A percentile compares a stretch with the other conserved stretches of the same genome.
phyloP scores from a whole-genome alignment of 2,329 filamentous ascomycete genomes.

The Chaetomiaceae sp. region DNA sequence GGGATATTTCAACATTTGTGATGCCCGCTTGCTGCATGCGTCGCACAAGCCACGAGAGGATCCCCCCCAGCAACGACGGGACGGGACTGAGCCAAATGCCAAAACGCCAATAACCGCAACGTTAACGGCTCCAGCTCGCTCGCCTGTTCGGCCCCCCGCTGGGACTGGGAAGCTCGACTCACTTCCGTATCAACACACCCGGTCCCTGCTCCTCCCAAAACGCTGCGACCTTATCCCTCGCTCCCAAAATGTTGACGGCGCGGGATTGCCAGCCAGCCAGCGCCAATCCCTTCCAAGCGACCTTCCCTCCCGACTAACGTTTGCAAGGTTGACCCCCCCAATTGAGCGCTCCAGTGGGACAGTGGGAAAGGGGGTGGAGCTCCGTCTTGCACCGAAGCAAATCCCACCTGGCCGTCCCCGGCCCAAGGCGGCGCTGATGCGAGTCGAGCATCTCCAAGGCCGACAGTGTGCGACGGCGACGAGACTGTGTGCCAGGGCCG shows the following conservation, averaged over 20 bases:
- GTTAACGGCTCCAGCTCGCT: too few species aligned
- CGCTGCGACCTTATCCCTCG: conserved; percentile 9
- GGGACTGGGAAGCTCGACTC: conserved; percentile 20
- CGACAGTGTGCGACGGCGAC: conserved; percentile 8
- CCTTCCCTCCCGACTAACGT: conserved; percentile 11
- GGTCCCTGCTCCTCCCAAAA: conserved; percentile 18
- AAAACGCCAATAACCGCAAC: too few species aligned
- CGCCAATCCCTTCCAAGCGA: conserved; percentile 13
- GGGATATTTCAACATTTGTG: conserved; percentile 27
- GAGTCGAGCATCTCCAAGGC: conserved; percentile 14
- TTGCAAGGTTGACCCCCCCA: conserved; percentile 12
- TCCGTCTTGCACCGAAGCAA: conserved; percentile 2
- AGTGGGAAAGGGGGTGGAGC: conserved; percentile 12
- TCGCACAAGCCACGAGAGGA: too few species aligned
- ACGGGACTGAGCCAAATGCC: too few species aligned
- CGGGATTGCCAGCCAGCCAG: conserved; percentile 16
- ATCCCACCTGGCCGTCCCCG: conserved; percentile 5
- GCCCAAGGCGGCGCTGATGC: conserved; percentile 8
- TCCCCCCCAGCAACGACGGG: too few species aligned
- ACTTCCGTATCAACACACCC: conserved; percentile 14
- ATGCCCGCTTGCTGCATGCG: background rate
- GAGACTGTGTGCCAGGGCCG: background rate
- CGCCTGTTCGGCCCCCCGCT: background rate
- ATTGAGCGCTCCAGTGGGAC: too few species aligned
- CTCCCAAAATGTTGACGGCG: conserved; percentile 17